Base-by-base conservation (phyloP, 371 early-diverging fungal species). In the Mortierella sp. region DNA sequence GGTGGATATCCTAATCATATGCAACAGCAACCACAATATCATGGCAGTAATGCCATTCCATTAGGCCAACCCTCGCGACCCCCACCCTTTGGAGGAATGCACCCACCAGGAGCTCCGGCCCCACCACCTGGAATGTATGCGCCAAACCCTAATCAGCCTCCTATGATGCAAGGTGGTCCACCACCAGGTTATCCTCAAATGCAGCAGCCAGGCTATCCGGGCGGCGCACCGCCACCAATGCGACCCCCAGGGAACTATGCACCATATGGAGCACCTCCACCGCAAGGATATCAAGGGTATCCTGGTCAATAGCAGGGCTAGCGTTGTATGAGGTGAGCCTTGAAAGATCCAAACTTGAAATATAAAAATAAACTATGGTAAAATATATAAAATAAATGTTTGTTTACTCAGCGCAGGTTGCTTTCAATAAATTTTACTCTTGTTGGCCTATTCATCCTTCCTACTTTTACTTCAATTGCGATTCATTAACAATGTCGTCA, bases 211-310 rank as follows among this genome's bases (percentile, higher is more conserved):
- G 68, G 72, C 22, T 68, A 47, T 42, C 66, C 68, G 32, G 68
- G 64, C 32, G 72, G 66, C 34, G 71, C 73, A 69, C 73, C 78
- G 62, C 73, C 78, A 32, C 82, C 75, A 13, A 73, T 77, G 72
- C 54, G 82, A 15, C 78, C 75, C 15, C 77, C 82, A 59, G 82
- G 77, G 54, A 75, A 75, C 64, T 76, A 77, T 66, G 78, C 73
- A 26, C 78, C 78, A 9, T 78, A 72, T 58, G 78, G 78, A 35
- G 82, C 62, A 17, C 82, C 60, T 31, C 57, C 57, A 15, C 81
- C 72, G 57, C 76, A 68, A 13, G 67, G 65, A 6, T 66, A 66
- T 49, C 76, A 63, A 40, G 73, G 76, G 2, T 76, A 70, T 49
- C 76, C 76, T 40, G 55, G 47, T 2, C 73, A 76, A 40, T 66